Conservation (phyloP, 306 rosid species). For the Vicia villosa region DNA sequence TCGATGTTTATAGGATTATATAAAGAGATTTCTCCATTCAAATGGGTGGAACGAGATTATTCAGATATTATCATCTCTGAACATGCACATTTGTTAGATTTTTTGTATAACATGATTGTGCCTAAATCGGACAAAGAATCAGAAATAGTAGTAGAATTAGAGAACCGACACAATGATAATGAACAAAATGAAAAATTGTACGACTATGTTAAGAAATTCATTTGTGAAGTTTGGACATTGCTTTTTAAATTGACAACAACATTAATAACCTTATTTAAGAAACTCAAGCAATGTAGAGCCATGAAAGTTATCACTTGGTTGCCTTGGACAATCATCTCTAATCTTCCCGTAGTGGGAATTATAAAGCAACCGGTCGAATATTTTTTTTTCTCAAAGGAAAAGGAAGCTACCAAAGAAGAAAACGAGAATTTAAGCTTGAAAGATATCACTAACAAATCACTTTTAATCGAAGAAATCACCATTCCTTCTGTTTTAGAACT, state of each 20-base stretch:
- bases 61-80: constrained; percentile 43
- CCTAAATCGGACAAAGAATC: constrained; percentile 51
- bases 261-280: constrained; percentile 43
- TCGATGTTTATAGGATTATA: constrained; percentile 60
- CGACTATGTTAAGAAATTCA: constrained; percentile 22
- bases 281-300: constrained; percentile 54
- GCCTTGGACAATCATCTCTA: constrained; percentile 71
- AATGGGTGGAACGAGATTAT: constrained; percentile 40
- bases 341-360: constrained; percentile 46
- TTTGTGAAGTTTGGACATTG: constrained; percentile 44
- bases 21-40: constrained; percentile 64
- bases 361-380: constrained; percentile 47
- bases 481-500: constrained; percentile 76
- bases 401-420: constrained; percentile 34
- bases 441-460: constrained; percentile 40
- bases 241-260: constrained; percentile 50
- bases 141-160: constrained; percentile 23
- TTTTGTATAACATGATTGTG: constrained; percentile 62
- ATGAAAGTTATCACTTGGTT: constrained; percentile 48
- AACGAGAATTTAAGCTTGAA: constrained; percentile 38
- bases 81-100: constrained; percentile 67
- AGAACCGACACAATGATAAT: constrained; percentile 25
- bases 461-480: constrained; percentile 70
- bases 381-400: constrained; percentile 35
- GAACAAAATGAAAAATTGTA: constrained; percentile 37